These are phyloP conservation scores for Nitzschia sp. DNA, from an alignment of 108 stramenopile genomes.

Conservation along the genomic window DNA sequence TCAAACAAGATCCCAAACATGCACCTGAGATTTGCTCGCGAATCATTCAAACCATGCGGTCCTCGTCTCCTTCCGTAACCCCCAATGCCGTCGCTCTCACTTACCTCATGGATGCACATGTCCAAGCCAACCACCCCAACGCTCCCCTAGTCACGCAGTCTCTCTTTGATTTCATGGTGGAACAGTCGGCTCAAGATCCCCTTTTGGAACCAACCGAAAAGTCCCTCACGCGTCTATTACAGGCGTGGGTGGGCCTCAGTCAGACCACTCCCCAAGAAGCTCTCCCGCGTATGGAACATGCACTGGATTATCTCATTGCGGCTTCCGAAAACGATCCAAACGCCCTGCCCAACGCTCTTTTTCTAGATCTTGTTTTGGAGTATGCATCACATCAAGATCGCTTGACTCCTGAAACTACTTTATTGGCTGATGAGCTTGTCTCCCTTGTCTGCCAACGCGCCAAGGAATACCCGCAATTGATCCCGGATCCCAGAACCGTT, in stretches of 20 bases:
- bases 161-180: slow-evolving; percentile 17
- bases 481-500: slow-evolving; percentile 3
- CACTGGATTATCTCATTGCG: background rate
- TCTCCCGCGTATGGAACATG: slow-evolving; percentile 7
- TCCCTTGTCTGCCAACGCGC: background rate
- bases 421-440: slow-evolving; percentile 15
- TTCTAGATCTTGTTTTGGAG: slow-evolving; percentile 11
- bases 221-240: slow-evolving; percentile 3
- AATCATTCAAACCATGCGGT: slow-evolving; percentile 7
- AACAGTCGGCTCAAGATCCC: background rate
- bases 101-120: slow-evolving; percentile 22
- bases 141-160: background rate
- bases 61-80: background rate
- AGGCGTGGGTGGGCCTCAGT: slow-evolving; percentile 7
- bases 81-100: slow-evolving; percentile 16
- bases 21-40: background rate
- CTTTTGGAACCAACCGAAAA: slow-evolving; percentile 8
- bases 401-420: background rate
- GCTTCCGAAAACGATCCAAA: background rate
- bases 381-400: background rate
- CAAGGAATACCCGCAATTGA: slow-evolving; percentile 2
- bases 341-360: background rate
- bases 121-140: background rate
- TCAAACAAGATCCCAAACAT: slow-evolving; percentile 10
- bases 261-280: slow-evolving; percentile 3